Evolutionary conservation across 169 alveolate genomes (phyloP), one percentile per base, ranked within the genome.

Genomic region (Plasmodium vinckei): DNA sequence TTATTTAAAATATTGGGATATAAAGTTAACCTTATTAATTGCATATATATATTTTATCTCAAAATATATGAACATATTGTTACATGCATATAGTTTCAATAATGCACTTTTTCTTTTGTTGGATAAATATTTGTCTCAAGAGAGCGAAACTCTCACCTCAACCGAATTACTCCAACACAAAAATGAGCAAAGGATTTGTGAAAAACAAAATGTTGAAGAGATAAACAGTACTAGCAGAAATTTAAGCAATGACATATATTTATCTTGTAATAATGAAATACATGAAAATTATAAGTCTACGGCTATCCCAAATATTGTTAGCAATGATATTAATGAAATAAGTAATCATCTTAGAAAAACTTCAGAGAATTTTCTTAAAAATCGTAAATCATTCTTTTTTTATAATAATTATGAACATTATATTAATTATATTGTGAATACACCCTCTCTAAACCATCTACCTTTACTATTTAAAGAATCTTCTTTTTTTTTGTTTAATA

Each of bases 1-100:
- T 12, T 82, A 67, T 82, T 68, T 82, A 82, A 82, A 82, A 68
- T 82, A 46, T 49, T 82, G 90, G 90, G 90, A 82, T 51, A 72
- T 82, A 5, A 82, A 68, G 57, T 82, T 82, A 82, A 82, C 90
- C 12, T 15, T 82, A 17, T n/a, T 82, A 67, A 68, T 82, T 19
- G 27, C 72, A 3, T 82, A 82, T 42, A 56, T 82, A 9, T 61
- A 82, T 71, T 82, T 82, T 39, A 39, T 82, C 21, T 82, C 90
- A 4, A 82, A 82, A 82, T 82, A 82, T 61, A 39, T 82, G 7
- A 82, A 69, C 49, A n/a, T 67, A 33, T 17, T 82, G 53, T 72
- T 82, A 42, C 61, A 82, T 65, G 63, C 63, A 6, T 68, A 68
- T 17, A 82, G 69, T 57, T 82, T 82, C 46, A 82, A 82, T 71